These are phyloP conservation scores for Lachnellula cervina DNA, from an alignment of 2,329 filamentous ascomycete species.

Conservation along the genomic window DNA sequence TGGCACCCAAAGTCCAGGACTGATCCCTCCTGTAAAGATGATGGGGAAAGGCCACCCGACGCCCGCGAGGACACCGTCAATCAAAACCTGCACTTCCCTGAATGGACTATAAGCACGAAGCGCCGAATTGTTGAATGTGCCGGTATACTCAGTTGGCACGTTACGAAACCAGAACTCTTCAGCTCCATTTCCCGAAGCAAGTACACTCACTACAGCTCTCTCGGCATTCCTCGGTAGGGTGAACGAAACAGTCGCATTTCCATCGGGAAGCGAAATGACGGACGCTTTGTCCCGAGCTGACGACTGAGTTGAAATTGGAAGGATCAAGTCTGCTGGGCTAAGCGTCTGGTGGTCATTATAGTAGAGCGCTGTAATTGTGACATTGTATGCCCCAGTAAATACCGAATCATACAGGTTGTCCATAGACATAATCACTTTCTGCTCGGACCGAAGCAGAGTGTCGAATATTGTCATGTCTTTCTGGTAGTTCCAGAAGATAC, in stretches of 20 bases:
- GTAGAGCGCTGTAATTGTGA: constrained; percentile 54
- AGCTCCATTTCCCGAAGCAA: constrained; percentile 66
- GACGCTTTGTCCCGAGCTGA: constrained; percentile 45
- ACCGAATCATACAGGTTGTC: constrained; percentile 63
- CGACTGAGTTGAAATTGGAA: constrained; percentile 49
- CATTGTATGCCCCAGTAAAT: constrained; percentile 68
- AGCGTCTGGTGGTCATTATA: constrained; percentile 26
- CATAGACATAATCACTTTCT: constrained; percentile 64
- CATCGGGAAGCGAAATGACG: constrained; percentile 50
- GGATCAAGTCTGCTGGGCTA: constrained; percentile 54
- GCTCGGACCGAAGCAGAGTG: constrained; percentile 53
- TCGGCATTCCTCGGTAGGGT: constrained; percentile 57
- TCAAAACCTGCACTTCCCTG: constrained; percentile 67
- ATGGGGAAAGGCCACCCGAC: constrained; percentile 74
- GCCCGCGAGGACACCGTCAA: constrained; percentile 66
- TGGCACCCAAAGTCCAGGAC: constrained; percentile 68
- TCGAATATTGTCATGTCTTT: constrained; percentile 63
- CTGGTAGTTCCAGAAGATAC: constrained; percentile 50
- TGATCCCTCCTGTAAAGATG: constrained; percentile 73
- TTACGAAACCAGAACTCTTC: constrained; percentile 85
- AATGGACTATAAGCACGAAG: constrained; percentile 57
- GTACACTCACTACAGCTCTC: constrained; percentile 65
- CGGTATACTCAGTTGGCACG: constrained; percentile 54
- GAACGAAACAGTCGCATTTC: constrained; percentile 41
- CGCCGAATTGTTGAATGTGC: constrained; percentile 50